Evolutionary conservation across 306 rosid species (phyloP).

Genomic region (Prunus davidiana): DNA sequence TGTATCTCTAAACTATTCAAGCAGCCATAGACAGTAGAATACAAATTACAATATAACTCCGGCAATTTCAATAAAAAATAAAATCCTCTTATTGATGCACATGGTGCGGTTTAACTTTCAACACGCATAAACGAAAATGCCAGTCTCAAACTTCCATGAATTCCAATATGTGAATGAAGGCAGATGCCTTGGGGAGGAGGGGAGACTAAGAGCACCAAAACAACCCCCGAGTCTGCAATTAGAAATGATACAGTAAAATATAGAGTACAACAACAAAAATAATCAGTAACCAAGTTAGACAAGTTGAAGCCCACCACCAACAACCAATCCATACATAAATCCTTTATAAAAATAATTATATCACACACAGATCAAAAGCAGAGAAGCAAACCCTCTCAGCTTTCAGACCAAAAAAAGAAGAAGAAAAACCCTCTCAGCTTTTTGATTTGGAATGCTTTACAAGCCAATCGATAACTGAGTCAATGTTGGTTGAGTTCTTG

Average conservation of each 20-base stretch:
- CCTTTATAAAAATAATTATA: conserved; percentile 33
- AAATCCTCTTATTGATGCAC: not conserved
- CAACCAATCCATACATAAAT: conserved; percentile 43
- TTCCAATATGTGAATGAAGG: not conserved
- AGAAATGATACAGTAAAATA: not conserved
- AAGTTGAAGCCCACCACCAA: conserved; percentile 39
- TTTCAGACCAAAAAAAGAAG: not conserved
- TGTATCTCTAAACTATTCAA: too few species aligned
- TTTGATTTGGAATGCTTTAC: conserved; percentile 95
- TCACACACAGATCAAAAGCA: conserved; percentile 24
- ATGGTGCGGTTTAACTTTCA: not conserved
- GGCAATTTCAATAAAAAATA: not conserved
- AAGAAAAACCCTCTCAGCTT: conserved; percentile 42
- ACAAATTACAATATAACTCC: too few species aligned
- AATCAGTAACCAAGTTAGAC: conserved; percentile 47
- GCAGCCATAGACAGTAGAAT: too few species aligned
- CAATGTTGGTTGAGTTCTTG: conserved; percentile 92
- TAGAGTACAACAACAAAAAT: conserved; percentile 19
- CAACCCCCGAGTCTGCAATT: conserved; percentile 12
- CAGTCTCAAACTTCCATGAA: conserved; percentile 7
- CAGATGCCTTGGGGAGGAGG: conserved; percentile 6
- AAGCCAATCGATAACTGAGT: conserved; percentile 87
- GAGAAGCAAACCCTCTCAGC: conserved; percentile 8
- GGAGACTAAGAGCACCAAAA: not conserved
- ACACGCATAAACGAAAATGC: not conserved